Evolutionary conservation across 257 asterid genomes (phyloP).

Genomic region (Misopates orontium): DNA sequence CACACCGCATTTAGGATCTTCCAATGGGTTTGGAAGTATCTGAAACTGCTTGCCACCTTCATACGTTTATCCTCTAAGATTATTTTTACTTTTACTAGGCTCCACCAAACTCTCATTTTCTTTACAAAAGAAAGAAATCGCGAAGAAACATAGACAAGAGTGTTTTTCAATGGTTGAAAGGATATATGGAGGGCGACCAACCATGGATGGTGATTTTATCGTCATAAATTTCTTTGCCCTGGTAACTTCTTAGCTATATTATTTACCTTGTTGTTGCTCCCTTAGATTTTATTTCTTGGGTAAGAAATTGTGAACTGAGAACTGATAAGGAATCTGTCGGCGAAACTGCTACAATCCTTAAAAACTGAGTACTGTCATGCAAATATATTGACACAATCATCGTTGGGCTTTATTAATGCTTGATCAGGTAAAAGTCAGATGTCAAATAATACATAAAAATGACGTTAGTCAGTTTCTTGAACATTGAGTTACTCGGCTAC

Average conservation of each 20-base stretch:
- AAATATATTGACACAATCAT: not conserved
- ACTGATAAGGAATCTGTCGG: constrained; percentile 18
- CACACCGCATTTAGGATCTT: constrained; percentile 4
- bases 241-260: constrained; percentile 47
- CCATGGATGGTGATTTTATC: constrained; percentile 64
- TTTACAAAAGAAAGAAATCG: constrained; percentile 63
- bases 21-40: constrained; percentile 3
- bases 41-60: not conserved
- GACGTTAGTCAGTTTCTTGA: constrained; percentile 15
- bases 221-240: constrained; percentile 87
- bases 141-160: constrained; percentile 70
- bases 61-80: constrained; percentile 17
- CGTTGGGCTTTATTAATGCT: not conserved
- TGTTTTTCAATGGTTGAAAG: constrained; percentile 58
- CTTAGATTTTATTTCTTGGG: constrained; percentile 13
- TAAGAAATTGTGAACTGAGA: not conserved
- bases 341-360: not conserved
- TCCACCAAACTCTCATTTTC: constrained; percentile 45
- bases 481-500: constrained; percentile 17
- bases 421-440: no score
- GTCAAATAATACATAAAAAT: not conserved
- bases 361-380: not conserved
- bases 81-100: constrained; percentile 40
- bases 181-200: constrained; percentile 64
- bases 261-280: constrained; percentile 21